A percentile compares a stretch with the other conserved stretches of the same genome.
Conservation (phyloP, 495 filamentous ascomycete species). For the Trichoderma asperelloides region DNA sequence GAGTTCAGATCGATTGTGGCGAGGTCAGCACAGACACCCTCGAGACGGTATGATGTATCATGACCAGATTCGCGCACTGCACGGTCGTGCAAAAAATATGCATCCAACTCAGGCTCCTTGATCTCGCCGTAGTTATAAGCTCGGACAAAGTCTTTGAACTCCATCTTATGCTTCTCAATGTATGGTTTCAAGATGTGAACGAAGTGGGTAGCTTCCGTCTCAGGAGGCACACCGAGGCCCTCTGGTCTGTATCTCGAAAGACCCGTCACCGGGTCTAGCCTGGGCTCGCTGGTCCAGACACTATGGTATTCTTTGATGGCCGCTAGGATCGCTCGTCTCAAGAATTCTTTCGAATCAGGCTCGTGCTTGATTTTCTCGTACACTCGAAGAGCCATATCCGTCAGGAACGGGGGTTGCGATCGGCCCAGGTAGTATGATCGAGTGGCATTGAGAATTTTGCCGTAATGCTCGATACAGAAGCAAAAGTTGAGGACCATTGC, state of each 20-base stretch:
- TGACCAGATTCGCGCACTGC: slow-evolving; percentile 95
- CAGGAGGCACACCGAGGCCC: slow-evolving; percentile 85
- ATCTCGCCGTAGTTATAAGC: slow-evolving; percentile 78
- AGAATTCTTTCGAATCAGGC: slow-evolving; percentile 64
- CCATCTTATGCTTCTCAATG: slow-evolving; percentile 72
- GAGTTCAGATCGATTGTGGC: slow-evolving; percentile 94
- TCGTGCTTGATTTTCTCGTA: slow-evolving; percentile 83
- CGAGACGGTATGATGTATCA: slow-evolving; percentile 88
- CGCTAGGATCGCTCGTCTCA: slow-evolving; percentile 68
- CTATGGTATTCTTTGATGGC: slow-evolving; percentile 95
- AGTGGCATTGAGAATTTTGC: slow-evolving; percentile 95
- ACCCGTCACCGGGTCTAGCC: slow-evolving; percentile 70
- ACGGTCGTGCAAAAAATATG: slow-evolving; percentile 92
- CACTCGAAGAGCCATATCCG: slow-evolving; percentile 88
- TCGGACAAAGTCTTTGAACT: slow-evolving; percentile 69
- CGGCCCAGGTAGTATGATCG: slow-evolving; percentile 89
- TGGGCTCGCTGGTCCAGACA: slow-evolving; percentile 77
- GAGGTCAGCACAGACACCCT: slow-evolving; percentile 76
- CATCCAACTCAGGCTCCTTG: slow-evolving; percentile 77
- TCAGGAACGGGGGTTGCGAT: slow-evolving; percentile 93
- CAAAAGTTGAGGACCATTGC: slow-evolving; percentile 92
- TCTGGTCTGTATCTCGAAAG: slow-evolving; percentile 83
- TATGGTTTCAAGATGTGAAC: slow-evolving; percentile 79
- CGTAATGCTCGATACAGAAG: slow-evolving; percentile 97
- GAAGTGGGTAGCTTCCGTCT: slow-evolving; percentile 87